Percentiles rank a stretch among this genome's conserved stretches.
phyloP scores from a whole-genome alignment of 768 basidiomycete species.

The Mycena olivaceomarginata region DNA sequence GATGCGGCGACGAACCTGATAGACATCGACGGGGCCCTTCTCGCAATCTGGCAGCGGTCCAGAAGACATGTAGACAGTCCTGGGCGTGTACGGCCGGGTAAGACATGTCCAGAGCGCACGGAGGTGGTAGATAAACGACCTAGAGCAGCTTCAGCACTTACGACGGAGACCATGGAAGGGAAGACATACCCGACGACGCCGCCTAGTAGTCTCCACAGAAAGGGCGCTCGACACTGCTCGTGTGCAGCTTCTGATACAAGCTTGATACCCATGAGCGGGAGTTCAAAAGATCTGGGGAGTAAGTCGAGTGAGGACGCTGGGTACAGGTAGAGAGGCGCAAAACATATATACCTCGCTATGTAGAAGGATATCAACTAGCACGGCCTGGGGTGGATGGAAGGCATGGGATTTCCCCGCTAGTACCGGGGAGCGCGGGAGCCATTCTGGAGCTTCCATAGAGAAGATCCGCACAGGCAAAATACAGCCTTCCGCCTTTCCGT shows the following conservation, averaged over 20 bases:
- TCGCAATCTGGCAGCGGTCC: slow-evolving; percentile 26
- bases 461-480: not conserved
- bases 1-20: slow-evolving; percentile 25
- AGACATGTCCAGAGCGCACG: not conserved
- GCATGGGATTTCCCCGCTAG: not conserved
- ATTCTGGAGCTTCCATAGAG: slow-evolving; percentile 7
- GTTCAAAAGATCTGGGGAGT: not conserved
- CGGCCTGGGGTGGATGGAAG: too few relatives aligned
- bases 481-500: slow-evolving; percentile 5
- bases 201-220: not conserved
- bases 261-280: not conserved
- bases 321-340: not conserved
- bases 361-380: not conserved
- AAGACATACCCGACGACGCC: not conserved
- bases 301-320: not conserved
- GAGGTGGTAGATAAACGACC: not conserved
- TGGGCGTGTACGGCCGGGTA: not conserved
- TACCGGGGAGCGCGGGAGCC: slow-evolving; percentile 4
- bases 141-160: slow-evolving; percentile 2
- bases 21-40: slow-evolving; percentile 25
- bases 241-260: not conserved
- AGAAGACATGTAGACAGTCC: not conserved
- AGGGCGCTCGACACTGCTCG: not conserved
- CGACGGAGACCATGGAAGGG: not conserved
- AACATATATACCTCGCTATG: slow-evolving; percentile 7